A percentile compares a stretch with the other conserved stretches of the same genome.
Conservation (phyloP, 306 rosid genomes). For the Trifolium repens region DNA sequence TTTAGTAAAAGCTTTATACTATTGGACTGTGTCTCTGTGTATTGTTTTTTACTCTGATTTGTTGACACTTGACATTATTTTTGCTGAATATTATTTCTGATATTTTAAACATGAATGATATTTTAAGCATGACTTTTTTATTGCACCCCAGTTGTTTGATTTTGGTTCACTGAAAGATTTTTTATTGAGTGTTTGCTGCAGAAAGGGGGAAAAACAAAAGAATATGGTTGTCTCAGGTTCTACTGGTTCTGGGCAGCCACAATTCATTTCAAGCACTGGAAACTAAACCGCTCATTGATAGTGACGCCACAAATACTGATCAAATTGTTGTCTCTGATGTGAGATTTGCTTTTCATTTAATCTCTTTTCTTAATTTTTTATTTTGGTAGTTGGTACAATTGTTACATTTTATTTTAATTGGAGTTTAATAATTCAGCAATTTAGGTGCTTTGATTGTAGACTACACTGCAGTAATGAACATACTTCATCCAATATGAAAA, state of each 20-base stretch:
- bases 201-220: slow-evolving; percentile 12
- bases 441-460: slow-evolving; percentile 21
- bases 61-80: too few relatives aligned
- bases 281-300: slow-evolving; percentile 77
- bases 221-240: slow-evolving; percentile 61
- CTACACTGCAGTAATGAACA: background rate
- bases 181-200: too few relatives aligned
- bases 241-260: slow-evolving; percentile 68
- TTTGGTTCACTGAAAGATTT: slow-evolving; percentile 16
- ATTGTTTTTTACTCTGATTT: too few relatives aligned
- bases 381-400: background rate
- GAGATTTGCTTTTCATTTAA: slow-evolving; percentile 43
- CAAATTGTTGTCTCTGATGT: slow-evolving; percentile 94
- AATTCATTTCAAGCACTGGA: slow-evolving; percentile 80
- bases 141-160: slow-evolving; percentile 31
- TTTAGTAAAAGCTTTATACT: too few relatives aligned
- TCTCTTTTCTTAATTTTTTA: background rate
- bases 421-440: background rate
- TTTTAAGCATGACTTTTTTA: background rate
- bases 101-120: too few relatives aligned
- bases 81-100: too few relatives aligned
- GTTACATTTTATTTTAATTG: background rate
- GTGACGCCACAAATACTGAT: slow-evolving; percentile 61
- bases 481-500: slow-evolving; percentile 4
- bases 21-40: too few relatives aligned